Conservation (phyloP, 306 rosid species). For the Prunus fruticosa region DNA sequence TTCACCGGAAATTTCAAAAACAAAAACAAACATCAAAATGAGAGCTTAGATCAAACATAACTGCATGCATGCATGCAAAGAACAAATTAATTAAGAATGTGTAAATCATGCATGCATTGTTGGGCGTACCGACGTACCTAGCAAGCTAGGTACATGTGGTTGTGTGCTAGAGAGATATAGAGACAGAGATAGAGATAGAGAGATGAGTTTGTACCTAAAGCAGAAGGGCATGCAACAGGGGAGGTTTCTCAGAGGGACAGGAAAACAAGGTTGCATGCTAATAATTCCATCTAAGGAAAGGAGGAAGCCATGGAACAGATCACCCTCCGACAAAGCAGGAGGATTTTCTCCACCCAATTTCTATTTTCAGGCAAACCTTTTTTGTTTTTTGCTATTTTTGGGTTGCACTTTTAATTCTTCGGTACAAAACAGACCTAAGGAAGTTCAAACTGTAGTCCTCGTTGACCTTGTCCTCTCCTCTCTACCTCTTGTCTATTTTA, state of each 20-base stretch:
- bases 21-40: background rate
- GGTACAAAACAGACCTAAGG: background rate
- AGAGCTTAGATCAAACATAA: no score
- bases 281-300: constrained; percentile 12
- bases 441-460: background rate
- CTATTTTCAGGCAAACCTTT: constrained; percentile 12
- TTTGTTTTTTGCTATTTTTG: constrained; percentile 9
- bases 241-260: constrained; percentile 39
- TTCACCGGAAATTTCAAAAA: background rate
- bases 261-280: constrained; percentile 24
- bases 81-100: background rate
- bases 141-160: background rate
- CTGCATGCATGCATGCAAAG: no score
- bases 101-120: background rate
- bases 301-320: constrained; percentile 18
- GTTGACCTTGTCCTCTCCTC: background rate
- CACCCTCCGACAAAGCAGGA: constrained; percentile 21
- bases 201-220: background rate
- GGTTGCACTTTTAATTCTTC: background rate
- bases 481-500: background rate
- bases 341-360: background rate
- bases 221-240: constrained; percentile 33
- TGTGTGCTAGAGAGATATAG: background rate
- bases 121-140: background rate
- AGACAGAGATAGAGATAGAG: background rate